Evolutionary conservation across 805 yeast species (phyloP).

Genomic region (Citeromyces matritensis): DNA sequence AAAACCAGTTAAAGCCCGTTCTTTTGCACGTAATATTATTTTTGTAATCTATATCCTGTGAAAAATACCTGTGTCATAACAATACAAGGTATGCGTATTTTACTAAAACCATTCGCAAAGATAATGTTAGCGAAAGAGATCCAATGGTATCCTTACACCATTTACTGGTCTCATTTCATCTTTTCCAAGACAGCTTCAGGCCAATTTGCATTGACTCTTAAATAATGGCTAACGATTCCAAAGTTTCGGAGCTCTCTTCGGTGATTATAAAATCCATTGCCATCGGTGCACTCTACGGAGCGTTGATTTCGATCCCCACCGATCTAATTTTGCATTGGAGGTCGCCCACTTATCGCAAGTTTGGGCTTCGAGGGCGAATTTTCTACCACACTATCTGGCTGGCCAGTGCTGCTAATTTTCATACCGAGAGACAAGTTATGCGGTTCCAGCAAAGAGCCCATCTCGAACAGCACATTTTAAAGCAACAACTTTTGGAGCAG

Average conservation of each 20-base stretch:
- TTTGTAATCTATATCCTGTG: background rate
- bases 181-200: too few relatives aligned
- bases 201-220: constrained; percentile 4
- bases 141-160: background rate
- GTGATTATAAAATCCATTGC: constrained; percentile 16
- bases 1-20: too few relatives aligned
- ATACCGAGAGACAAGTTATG: constrained; percentile 18
- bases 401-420: constrained; percentile 18
- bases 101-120: background rate
- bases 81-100: background rate
- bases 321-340: constrained; percentile 18
- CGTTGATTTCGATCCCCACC: constrained; percentile 19
- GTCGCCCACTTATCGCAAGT: constrained; percentile 19
- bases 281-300: constrained; percentile 20
- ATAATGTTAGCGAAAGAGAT: background rate
- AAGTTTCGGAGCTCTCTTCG: constrained; percentile 5
- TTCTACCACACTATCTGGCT: constrained; percentile 21
- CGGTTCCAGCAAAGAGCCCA: constrained; percentile 14
- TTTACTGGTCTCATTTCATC: background rate
- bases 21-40: too few relatives aligned
- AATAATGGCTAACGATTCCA: background rate
- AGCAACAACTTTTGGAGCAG: constrained; percentile 15
- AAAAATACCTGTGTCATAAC: background rate
- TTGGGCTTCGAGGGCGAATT: constrained; percentile 18
- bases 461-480: constrained; percentile 14